Percentiles rank a stretch among this genome's conserved stretches.
Conservation (phyloP, 179 eudicot species). For the Corrigiola litoralis region DNA sequence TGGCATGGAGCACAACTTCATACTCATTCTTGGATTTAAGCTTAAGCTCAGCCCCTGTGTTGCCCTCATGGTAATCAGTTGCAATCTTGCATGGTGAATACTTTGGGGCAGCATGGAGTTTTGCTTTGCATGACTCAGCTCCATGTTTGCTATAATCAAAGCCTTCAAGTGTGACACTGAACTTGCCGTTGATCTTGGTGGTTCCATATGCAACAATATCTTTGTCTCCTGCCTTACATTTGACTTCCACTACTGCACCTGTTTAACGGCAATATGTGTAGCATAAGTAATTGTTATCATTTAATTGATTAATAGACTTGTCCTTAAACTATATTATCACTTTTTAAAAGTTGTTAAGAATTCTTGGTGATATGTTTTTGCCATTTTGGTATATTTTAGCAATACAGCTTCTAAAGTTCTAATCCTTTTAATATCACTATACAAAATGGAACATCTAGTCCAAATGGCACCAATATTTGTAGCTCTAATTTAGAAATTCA, state of each 20-base stretch:
- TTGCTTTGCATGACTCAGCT: conserved; percentile 37
- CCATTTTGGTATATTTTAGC: too few species aligned
- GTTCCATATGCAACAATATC: conserved; percentile 38
- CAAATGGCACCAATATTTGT: too few species aligned
- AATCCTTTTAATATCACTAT: too few species aligned
- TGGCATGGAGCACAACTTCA: conserved; percentile 29
- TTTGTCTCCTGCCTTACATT: conserved; percentile 8
- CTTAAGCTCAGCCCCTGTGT: conserved; percentile 24
- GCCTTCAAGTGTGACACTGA: conserved; percentile 27
- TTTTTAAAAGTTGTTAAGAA: too few species aligned
- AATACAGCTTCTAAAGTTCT: too few species aligned
- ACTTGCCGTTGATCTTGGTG: conserved; percentile 41
- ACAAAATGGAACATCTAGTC: too few species aligned
- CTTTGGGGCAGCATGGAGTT: conserved; percentile 34
- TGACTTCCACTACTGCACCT: conserved; percentile 41
- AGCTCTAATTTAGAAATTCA: too few species aligned
- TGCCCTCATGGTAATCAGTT: conserved; percentile 25
- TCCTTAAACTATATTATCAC: too few species aligned
- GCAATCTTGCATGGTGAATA: conserved; percentile 27
- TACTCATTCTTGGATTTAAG: conserved; percentile 29
- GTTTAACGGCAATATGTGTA: too few species aligned
- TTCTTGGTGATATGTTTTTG: too few species aligned
- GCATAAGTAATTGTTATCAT: too few species aligned
- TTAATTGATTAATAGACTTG: too few species aligned
- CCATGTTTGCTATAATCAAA: conserved; percentile 38